Conservation (phyloP, 768 basidiomycete species). For the Coprinopsis marcescibilis region DNA sequence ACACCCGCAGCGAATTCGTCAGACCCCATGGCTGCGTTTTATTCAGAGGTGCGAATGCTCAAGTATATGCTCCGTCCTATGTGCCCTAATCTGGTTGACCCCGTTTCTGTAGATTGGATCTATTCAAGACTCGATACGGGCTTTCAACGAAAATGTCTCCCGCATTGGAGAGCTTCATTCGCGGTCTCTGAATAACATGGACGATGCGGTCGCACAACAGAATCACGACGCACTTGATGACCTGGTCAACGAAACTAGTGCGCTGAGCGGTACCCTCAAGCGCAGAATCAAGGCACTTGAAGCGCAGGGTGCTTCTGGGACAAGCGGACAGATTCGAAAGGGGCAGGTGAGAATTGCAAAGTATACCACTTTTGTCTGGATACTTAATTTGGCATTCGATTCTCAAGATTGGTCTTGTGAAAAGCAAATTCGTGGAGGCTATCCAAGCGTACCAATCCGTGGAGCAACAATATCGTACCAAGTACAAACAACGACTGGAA, state of each 20-base stretch:
- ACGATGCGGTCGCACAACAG: constrained; percentile 58
- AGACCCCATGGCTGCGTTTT: constrained; percentile 65
- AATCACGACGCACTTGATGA: constrained; percentile 60
- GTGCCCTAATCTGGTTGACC: background rate
- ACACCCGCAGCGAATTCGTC: constrained; percentile 28
- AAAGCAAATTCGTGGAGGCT: constrained; percentile 77
- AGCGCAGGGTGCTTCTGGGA: constrained; percentile 56
- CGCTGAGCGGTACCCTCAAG: constrained; percentile 64
- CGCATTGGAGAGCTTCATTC: constrained; percentile 71
- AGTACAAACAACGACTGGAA: constrained; percentile 78
- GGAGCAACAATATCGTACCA: constrained; percentile 72
- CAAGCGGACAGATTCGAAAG: constrained; percentile 69
- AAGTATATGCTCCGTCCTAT: too few species aligned
- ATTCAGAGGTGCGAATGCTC: constrained; percentile 58
- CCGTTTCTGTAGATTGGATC: constrained; percentile 54
- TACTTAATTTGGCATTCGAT: background rate
- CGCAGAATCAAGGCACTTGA: constrained; percentile 67
- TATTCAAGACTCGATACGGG: constrained; percentile 63
- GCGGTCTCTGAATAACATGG: constrained; percentile 69
- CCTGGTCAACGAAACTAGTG: constrained; percentile 66
- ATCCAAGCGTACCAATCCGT: constrained; percentile 82
- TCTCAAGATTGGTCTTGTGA: constrained; percentile 52
- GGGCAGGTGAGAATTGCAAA: too few species aligned
- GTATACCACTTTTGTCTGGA: background rate
- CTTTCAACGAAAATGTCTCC: constrained; percentile 64